Evolutionary conservation across 306 rosid genomes (phyloP).

Genomic region (Herpetospermum pedunculosum): DNA sequence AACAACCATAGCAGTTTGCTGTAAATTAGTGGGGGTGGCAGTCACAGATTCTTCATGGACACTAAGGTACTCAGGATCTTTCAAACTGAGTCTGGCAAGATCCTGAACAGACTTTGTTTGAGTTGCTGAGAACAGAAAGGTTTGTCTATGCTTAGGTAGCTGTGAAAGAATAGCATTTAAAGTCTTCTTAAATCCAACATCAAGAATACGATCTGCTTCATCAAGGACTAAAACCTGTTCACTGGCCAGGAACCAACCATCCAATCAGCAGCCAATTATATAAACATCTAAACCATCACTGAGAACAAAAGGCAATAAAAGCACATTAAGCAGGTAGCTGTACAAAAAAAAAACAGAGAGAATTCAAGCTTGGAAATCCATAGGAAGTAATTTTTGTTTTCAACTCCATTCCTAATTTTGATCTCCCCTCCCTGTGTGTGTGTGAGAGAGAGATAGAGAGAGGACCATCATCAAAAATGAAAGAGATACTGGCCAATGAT

Average conservation of each 20-base stretch:
- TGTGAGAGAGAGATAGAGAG: not conserved
- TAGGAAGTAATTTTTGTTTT: not conserved
- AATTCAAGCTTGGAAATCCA: not conserved
- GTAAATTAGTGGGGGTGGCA: slow-evolving; percentile 72
- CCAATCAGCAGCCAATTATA: slow-evolving; percentile 21
- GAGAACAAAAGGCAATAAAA: not conserved
- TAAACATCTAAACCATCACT: not conserved
- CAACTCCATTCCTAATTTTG: not conserved
- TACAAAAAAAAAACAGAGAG: not conserved
- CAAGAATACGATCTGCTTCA: slow-evolving; percentile 94
- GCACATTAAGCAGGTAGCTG: not conserved
- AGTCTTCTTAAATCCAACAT: slow-evolving; percentile 56
- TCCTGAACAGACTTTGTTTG: slow-evolving; percentile 78
- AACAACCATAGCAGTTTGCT: slow-evolving; percentile 65
- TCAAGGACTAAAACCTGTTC: slow-evolving; percentile 83
- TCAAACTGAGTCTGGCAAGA: slow-evolving; percentile 91
- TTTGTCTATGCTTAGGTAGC: slow-evolving; percentile 78
- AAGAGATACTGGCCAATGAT: not conserved
- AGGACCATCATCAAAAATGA: not conserved
- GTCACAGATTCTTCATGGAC: slow-evolving; percentile 77
- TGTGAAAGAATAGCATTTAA: slow-evolving; percentile 80
- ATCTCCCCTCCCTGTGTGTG: not conserved
- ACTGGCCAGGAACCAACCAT: slow-evolving; percentile 30
- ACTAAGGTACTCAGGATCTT: slow-evolving; percentile 91
- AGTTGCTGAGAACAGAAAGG: slow-evolving; percentile 89